phyloP scores from a whole-genome alignment of 148 eudicot genomes.

The Silene latifolia region DNA sequence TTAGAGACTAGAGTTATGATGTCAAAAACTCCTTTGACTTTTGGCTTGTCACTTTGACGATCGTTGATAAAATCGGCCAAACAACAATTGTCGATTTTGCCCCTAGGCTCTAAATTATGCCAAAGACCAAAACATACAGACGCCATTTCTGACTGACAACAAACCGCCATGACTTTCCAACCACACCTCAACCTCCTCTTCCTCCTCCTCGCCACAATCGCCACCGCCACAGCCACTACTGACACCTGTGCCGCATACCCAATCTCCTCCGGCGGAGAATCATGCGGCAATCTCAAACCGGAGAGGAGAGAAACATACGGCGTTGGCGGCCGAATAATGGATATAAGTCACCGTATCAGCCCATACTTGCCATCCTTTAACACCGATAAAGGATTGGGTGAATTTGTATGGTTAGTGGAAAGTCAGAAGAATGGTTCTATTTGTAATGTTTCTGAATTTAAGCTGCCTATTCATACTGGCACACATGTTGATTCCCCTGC shows the following conservation, averaged over 20 bases:
- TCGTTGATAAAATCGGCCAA: too few relatives aligned
- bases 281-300: conserved; percentile 26
- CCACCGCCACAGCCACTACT: neutral
- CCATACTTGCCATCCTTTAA: conserved; percentile 51
- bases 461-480: conserved; percentile 63
- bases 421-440: conserved; percentile 74
- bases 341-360: conserved; percentile 53
- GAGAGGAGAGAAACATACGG: conserved; percentile 47
- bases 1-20: too few relatives aligned
- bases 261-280: neutral
- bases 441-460: conserved; percentile 76
- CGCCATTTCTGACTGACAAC: neutral
- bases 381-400: conserved; percentile 55
- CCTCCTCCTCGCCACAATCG: neutral
- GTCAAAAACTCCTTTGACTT: too few relatives aligned
- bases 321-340: conserved; percentile 47
- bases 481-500: conserved; percentile 85
- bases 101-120: too few relatives aligned
- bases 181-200: neutral
- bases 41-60: too few relatives aligned
- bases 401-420: conserved; percentile 49
- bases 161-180: conserved; percentile 1
- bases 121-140: too few relatives aligned
- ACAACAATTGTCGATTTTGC: too few relatives aligned
- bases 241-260: conserved; percentile 4